Percentiles rank a stretch among this genome's conserved stretches.
phyloP scores from a whole-genome alignment of 352 stramenopile species.

The Globisporangium cylindrosporum region DNA sequence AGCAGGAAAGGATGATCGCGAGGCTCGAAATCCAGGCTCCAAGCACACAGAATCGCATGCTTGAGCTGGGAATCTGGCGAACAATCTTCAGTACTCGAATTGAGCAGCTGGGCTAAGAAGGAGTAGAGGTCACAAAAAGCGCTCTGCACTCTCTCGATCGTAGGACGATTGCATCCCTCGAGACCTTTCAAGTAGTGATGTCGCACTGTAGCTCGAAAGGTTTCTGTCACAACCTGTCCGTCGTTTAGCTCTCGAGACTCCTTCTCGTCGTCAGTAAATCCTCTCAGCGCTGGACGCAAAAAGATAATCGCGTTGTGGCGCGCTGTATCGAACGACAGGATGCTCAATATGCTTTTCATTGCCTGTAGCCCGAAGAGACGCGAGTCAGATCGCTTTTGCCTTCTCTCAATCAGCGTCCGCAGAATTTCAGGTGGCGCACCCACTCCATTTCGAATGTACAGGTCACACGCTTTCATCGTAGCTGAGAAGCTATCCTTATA shows the following conservation, averaged over 20 bases:
- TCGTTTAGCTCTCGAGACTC: slow-evolving; percentile 78
- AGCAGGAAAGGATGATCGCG: slow-evolving; percentile 80
- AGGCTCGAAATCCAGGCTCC: slow-evolving; percentile 82
- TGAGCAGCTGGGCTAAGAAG: slow-evolving; percentile 58
- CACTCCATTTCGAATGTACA: slow-evolving; percentile 84
- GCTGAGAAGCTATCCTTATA: slow-evolving; percentile 73
- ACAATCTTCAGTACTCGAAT: slow-evolving; percentile 18
- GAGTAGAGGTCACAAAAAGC: slow-evolving; percentile 80
- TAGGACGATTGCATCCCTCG: slow-evolving; percentile 72
- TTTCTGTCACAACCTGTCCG: slow-evolving; percentile 70
- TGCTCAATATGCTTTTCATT: slow-evolving; percentile 70
- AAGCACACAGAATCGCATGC: slow-evolving; percentile 78
- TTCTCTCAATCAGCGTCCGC: slow-evolving; percentile 62
- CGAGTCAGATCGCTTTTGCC: slow-evolving; percentile 67
- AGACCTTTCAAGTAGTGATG: slow-evolving; percentile 88
- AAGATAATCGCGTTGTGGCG: slow-evolving; percentile 81
- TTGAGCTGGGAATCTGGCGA: slow-evolving; percentile 59
- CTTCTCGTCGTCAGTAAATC: slow-evolving; percentile 85
- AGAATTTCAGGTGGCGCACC: slow-evolving; percentile 81
- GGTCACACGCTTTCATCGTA: slow-evolving; percentile 82
- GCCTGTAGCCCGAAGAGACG: slow-evolving; percentile 78
- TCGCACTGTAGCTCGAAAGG: slow-evolving; percentile 79
- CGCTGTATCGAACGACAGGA: slow-evolving; percentile 73
- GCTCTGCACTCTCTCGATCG: slow-evolving; percentile 49
- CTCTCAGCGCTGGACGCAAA: slow-evolving; percentile 76